These are phyloP conservation scores for Ogataea zsoltii DNA, from an alignment of 805 yeast genomes.

Conservation along the genomic window DNA sequence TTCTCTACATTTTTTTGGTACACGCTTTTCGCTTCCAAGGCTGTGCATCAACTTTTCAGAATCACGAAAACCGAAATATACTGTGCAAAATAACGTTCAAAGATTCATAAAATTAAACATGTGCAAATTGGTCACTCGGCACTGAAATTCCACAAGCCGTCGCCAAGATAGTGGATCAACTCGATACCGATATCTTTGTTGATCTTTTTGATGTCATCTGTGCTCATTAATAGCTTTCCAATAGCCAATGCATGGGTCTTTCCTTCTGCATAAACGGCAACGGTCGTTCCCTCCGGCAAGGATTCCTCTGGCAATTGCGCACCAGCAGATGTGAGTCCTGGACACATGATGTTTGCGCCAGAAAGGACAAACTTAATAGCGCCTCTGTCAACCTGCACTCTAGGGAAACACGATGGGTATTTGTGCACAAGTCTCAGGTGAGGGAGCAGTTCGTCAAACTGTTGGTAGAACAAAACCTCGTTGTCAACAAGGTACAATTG, in stretches of 20 bases:
- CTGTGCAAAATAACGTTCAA: neutral
- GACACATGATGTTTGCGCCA: conserved; percentile 97
- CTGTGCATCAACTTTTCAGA: too few relatives aligned
- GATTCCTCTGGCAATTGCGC: conserved; percentile 79
- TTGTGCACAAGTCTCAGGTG: conserved; percentile 73
- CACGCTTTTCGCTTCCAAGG: neutral
- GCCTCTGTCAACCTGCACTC: conserved; percentile 90
- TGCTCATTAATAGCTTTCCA: conserved; percentile 85
- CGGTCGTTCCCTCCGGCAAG: conserved; percentile 66
- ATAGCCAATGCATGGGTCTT: conserved; percentile 88
- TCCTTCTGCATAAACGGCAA: conserved; percentile 87
- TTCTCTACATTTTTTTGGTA: too few relatives aligned
- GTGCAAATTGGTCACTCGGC: conserved; percentile 38
- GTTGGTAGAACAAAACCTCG: conserved; percentile 76
- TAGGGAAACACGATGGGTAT: conserved; percentile 81
- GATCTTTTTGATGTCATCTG: conserved; percentile 78
- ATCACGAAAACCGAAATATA: too few relatives aligned
- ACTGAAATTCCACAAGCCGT: conserved; percentile 76
- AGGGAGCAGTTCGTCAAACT: conserved; percentile 79
- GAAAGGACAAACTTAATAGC: conserved; percentile 94
- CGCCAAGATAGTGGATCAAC: conserved; percentile 80
- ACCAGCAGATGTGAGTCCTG: conserved; percentile 86
- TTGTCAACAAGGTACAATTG: conserved; percentile 73
- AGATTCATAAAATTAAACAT: conserved; percentile 4
- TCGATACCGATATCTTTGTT: conserved; percentile 93